phyloP scores from a whole-genome alignment of 2,329 filamentous ascomycete species.

The Coleophoma eucalyptorum region DNA sequence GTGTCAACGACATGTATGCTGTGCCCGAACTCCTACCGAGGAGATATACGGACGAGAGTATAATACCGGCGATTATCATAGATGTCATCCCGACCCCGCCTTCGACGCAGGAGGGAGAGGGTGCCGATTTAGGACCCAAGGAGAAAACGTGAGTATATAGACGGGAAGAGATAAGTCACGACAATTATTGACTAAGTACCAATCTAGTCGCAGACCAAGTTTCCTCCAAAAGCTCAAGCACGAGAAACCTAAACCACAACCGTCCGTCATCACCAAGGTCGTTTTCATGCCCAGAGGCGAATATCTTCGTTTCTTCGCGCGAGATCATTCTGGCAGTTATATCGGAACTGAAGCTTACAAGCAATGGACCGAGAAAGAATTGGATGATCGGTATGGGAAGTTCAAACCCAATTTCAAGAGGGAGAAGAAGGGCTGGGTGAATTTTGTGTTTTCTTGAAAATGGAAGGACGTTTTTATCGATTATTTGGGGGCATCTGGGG shows the following conservation, averaged over 20 bases:
- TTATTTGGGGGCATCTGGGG: background rate
- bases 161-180: no score
- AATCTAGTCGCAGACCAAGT: background rate
- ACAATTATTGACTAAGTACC: background rate
- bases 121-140: background rate
- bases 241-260: background rate
- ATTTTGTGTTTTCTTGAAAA: background rate
- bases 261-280: constrained; percentile 18
- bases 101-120: no score
- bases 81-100: constrained; percentile 5
- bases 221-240: background rate
- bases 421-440: background rate
- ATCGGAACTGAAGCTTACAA: constrained; percentile 23
- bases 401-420: constrained; percentile 12
- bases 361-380: constrained; percentile 25
- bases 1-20: constrained; percentile 13
- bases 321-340: constrained; percentile 22
- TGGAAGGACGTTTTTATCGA: background rate
- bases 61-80: constrained; percentile 24
- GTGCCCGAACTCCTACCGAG: constrained; percentile 20
- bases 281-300: constrained; percentile 26
- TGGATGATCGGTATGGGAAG: constrained; percentile 20
- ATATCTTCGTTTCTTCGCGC: constrained; percentile 24
- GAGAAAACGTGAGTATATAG: background rate
- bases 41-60: constrained; percentile 24